A percentile compares a stretch with the other conserved stretches of the same genome.
Conservation (phyloP, 192 early-diverging fungal species). For the Funneliformis geosporum region DNA sequence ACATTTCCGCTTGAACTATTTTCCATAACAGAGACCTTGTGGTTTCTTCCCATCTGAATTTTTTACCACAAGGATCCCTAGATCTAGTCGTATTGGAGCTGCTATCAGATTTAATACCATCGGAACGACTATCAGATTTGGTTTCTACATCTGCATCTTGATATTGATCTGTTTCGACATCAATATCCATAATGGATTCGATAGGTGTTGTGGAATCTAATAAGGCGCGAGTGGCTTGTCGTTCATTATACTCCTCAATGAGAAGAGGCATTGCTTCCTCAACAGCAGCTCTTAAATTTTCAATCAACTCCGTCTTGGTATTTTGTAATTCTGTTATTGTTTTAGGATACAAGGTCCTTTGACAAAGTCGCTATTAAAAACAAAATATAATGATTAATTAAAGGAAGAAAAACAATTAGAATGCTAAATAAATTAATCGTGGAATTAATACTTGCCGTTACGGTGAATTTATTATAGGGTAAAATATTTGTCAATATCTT, state of each 20-base stretch:
- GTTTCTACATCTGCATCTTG: neutral
- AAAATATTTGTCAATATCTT: conserved; percentile 46
- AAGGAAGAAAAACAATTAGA: neutral
- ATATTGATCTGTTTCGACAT: neutral
- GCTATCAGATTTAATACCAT: neutral
- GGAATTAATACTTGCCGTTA: conserved; percentile 39
- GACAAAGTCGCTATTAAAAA: conserved; percentile 28
- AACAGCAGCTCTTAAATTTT: neutral
- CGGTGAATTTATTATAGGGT: conserved; percentile 57
- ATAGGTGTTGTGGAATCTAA: neutral
- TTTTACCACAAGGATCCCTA: conserved; percentile 12
- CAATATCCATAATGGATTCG: conserved; percentile 20
- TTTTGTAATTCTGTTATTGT: conserved; percentile 8
- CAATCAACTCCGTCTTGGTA: conserved; percentile 6
- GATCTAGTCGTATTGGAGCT: neutral
- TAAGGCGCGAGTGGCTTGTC: neutral
- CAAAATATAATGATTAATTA: neutral
- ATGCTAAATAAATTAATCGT: neutral
- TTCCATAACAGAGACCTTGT: conserved; percentile 33
- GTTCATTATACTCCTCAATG: conserved; percentile 12
- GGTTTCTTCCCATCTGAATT: conserved; percentile 42
- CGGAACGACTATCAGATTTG: conserved; percentile 2
- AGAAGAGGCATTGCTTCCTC: conserved; percentile 20
- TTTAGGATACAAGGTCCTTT: conserved; percentile 29
- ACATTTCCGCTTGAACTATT: conserved; percentile 38